Base-by-base conservation (phyloP, 768 basidiomycete species). In the Guyanaporus albipodus region DNA sequence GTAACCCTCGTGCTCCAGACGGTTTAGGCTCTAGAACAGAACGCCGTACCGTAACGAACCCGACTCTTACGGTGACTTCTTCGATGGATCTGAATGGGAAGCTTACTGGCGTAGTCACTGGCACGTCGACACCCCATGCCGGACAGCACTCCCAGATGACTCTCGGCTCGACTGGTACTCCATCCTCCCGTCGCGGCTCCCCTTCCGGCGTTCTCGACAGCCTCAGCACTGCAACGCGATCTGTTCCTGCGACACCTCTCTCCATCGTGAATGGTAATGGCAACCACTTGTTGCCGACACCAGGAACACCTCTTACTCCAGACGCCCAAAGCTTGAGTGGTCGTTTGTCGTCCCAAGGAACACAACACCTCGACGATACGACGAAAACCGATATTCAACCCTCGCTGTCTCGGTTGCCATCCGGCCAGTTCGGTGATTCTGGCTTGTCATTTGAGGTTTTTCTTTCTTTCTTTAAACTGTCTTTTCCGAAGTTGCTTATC, bases 211-310 rank as follows among this genome's bases (percentile, higher is more conserved):
- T 80, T 15, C 66, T 84, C 18, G 87, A 90, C 44, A 73, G 70
- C 42, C 64, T 87, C 44, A 76, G 76, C 28, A 69, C 72, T 28
- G 74, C 82, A 26, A 79, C 85, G 26, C 84, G 88, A 46, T 91
- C 89, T 32, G 89, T 91, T 18, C 89, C 89, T 38, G 87, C 86
- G 2, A 91, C 89, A 4, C 89, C 89, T 18, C 66, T 89, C 7
- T 69, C 70, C 8, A 67, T 83, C n/a, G 55, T 79, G 12, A 74
- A 72, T 35, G 73, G 72, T 33, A 58, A 53, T n/a, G 66, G 67
- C 5, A 57, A 70, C 10, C 75, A 77, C 61, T 64, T 85, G 35
- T 59, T 82, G 52, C 87, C 85, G 69, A 76, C 82, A 4, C 83
- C 85, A 7, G 73, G 73, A 9, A 77, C 76, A 12, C 86, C 88